phyloP scores from a whole-genome alignment of 805 yeast genomes.

The Sugiyamaella boreocaroliniensis region DNA sequence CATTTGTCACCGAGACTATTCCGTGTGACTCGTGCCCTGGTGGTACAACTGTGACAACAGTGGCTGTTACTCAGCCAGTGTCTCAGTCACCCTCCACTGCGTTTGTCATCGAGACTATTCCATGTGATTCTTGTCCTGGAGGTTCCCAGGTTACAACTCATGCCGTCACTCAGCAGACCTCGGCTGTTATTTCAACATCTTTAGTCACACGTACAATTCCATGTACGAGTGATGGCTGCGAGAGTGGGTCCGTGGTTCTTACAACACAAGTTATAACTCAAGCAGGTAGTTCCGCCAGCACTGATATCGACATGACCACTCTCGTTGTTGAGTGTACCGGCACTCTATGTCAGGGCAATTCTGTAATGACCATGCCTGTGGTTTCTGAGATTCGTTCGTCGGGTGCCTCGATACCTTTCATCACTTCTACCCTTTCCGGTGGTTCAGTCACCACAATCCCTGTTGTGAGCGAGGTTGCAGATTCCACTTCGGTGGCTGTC shows the following conservation, averaged over 20 bases:
- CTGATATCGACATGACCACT: neutral
- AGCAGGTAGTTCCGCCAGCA: neutral
- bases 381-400: too few relatives aligned
- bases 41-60: neutral
- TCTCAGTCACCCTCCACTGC: too few relatives aligned
- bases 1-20: neutral
- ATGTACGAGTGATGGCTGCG: slow-evolving; percentile 2
- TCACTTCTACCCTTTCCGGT: too few relatives aligned
- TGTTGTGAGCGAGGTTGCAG: too few relatives aligned
- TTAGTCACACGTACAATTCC: slow-evolving; percentile 8
- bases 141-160: too few relatives aligned
- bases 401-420: too few relatives aligned
- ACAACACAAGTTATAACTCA: neutral
- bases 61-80: neutral
- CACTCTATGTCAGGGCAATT: neutral
- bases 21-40: neutral
- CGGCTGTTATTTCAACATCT: neutral
- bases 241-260: neutral
- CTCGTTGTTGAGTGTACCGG: slow-evolving; percentile 1
- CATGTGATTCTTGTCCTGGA: too few relatives aligned
- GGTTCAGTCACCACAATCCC: too few relatives aligned
- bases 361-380: too few relatives aligned
- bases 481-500: too few relatives aligned
- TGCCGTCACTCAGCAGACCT: too few relatives aligned
- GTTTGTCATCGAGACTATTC: too few relatives aligned